These are phyloP conservation scores for Diplocarpon rosae DNA, from an alignment of 2,329 filamentous ascomycete genomes.

Conservation along the genomic window DNA sequence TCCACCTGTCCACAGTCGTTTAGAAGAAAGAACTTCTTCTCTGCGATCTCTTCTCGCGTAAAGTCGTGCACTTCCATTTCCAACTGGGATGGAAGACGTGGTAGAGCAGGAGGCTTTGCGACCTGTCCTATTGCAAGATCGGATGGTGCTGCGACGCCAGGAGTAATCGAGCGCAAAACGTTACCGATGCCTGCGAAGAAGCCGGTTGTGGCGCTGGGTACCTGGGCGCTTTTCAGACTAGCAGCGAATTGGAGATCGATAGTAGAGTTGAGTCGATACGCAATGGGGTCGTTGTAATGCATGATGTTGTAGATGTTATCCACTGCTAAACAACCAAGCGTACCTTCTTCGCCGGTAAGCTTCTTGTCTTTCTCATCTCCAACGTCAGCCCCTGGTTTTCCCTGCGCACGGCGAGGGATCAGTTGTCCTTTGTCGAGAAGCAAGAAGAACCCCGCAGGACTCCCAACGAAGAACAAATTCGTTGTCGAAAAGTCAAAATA, in stretches of 20 bases:
- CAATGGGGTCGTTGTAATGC: constrained; percentile 60
- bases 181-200: constrained; percentile 55
- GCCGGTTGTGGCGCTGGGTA: constrained; percentile 61
- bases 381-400: constrained; percentile 63
- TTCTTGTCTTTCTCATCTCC: constrained; percentile 43
- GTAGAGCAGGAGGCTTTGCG: constrained; percentile 25
- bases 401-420: constrained; percentile 62
- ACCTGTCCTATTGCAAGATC: constrained; percentile 31
- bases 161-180: constrained; percentile 51
- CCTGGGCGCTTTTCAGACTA: constrained; percentile 63
- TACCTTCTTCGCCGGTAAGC: constrained; percentile 67
- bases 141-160: constrained; percentile 31
- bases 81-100: constrained; percentile 52
- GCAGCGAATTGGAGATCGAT: constrained; percentile 73
- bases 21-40: constrained; percentile 74
- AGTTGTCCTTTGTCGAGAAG: constrained; percentile 66
- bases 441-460: constrained; percentile 85
- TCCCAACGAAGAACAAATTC: constrained; percentile 81
- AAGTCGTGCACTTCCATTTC: constrained; percentile 96
- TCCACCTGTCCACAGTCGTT: constrained; percentile 98
- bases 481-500: constrained; percentile 87
- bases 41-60: constrained; percentile 79
- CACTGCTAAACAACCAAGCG: constrained; percentile 82
- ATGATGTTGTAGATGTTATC: constrained; percentile 97
- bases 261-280: constrained; percentile 83